Percentiles rank a stretch among this genome's conserved stretches.
Conservation (phyloP, 2,329 filamentous ascomycete genomes). For the Rutstroemia sp. region DNA sequence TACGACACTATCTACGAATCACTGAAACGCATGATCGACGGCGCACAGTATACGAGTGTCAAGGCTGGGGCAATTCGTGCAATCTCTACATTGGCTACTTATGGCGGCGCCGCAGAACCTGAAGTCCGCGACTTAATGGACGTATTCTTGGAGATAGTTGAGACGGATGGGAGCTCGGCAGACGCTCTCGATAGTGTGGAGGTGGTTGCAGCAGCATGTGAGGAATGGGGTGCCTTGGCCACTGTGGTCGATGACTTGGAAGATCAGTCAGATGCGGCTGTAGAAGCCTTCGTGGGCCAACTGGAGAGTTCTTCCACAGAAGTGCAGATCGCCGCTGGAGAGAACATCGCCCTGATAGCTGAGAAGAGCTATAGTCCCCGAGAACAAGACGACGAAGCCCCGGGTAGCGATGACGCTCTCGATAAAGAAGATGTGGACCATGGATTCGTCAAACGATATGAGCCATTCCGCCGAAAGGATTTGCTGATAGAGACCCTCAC, state of each 20-base stretch:
- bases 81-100: constrained; percentile 54
- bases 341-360: constrained; percentile 64
- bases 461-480: constrained; percentile 56
- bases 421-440: constrained; percentile 32
- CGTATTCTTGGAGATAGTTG: constrained; percentile 58
- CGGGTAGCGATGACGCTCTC: constrained; percentile 34
- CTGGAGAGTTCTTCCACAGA: constrained; percentile 52
- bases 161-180: constrained; percentile 58
- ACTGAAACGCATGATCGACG: constrained; percentile 51
- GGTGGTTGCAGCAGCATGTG: constrained; percentile 56
- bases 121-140: constrained; percentile 58
- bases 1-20: constrained; percentile 50
- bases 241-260: constrained; percentile 61
- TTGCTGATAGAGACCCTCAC: constrained; percentile 53
- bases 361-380: constrained; percentile 49
- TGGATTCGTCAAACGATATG: constrained; percentile 54
- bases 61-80: constrained; percentile 63
- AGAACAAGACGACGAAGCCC: constrained; percentile 38
- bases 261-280: constrained; percentile 52
- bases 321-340: constrained; percentile 63
- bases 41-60: constrained; percentile 46
- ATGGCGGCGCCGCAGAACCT: constrained; percentile 56
- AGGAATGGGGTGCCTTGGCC: constrained; percentile 63
- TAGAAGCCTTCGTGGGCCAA: constrained; percentile 64
- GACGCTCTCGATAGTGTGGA: constrained; percentile 53